Evolutionary conservation across 1,284 basidiomycete genomes (phyloP).

Genomic region (Austroboletus novae-zelandiae): DNA sequence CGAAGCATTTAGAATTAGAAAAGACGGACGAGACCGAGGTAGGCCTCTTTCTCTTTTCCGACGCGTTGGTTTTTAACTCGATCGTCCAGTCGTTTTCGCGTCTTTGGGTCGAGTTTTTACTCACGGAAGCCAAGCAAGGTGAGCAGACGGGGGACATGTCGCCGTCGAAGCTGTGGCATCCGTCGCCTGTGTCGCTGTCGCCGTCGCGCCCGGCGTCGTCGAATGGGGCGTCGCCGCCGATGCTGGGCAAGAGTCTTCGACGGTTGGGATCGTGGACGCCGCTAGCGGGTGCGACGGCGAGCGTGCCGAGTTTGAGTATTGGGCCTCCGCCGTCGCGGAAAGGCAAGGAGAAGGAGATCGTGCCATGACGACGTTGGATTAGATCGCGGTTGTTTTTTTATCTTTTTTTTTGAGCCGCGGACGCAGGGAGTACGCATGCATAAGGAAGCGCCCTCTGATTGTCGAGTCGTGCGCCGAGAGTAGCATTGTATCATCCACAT

Average conservation of each 20-base stretch:
- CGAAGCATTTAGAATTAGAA: conserved; percentile 54
- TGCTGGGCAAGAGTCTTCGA: conserved; percentile 35
- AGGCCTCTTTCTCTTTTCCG: conserved; percentile 12
- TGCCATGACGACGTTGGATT: conserved; percentile 9
- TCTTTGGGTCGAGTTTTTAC: conserved; percentile 92
- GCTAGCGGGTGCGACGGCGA: conserved; percentile 39
- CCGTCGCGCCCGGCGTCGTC: conserved; percentile 28
- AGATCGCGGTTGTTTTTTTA: too few species aligned
- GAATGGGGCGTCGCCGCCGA: conserved; percentile 30
- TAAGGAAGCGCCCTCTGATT: too few species aligned
- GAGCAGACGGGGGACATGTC: conserved; percentile 31
- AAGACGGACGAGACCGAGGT: conserved; percentile 80
- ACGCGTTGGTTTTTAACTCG: too few species aligned
- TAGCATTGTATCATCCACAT: too few species aligned
- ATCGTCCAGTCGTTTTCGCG: conserved; percentile 83
- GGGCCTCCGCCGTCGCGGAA: conserved; percentile 41
- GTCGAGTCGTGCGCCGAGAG: too few species aligned
- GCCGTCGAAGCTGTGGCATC: conserved; percentile 33
- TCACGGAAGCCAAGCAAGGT: conserved; percentile 80
- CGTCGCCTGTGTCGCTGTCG: conserved; percentile 51
- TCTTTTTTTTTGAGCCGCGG: too few species aligned
- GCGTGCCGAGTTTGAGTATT: conserved; percentile 50
- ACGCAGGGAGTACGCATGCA: too few species aligned
- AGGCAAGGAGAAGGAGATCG: conserved; percentile 46
- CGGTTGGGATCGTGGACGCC: conserved; percentile 48